Evolutionary conservation across 2,329 filamentous ascomycete genomes (phyloP).

Genomic region (Talaromyces sp.): DNA sequence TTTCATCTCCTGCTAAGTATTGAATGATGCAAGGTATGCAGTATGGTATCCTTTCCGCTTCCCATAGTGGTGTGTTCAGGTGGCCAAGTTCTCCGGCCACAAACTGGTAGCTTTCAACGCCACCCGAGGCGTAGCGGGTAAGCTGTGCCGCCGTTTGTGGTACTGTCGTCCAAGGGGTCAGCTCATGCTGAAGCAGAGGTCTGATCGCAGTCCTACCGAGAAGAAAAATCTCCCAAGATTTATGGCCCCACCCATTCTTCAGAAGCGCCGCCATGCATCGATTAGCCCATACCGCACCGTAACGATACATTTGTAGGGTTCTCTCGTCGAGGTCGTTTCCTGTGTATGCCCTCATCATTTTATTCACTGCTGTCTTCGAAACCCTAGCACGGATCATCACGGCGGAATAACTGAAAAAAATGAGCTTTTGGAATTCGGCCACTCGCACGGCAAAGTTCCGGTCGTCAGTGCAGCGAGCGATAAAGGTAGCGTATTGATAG

Average conservation of each 20-base stretch:
- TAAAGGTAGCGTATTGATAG: not conserved
- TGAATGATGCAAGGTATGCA: no score
- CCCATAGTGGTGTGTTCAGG: no score
- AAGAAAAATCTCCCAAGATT: not conserved
- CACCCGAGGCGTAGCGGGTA: not conserved
- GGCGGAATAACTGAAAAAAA: not conserved
- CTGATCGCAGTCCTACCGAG: not conserved
- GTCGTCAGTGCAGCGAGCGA: not conserved
- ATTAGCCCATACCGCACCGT: not conserved
- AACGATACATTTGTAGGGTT: not conserved
- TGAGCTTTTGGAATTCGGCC: not conserved
- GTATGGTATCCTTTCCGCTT: no score
- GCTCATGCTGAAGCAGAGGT: not conserved
- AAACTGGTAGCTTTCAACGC: not conserved
- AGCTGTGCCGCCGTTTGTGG: not conserved
- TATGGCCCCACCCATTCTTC: conserved; percentile 1
- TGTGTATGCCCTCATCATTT: not conserved
- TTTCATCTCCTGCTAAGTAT: no score
- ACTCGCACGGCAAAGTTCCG: not conserved
- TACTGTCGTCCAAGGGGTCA: not conserved
- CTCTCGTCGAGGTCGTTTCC: not conserved
- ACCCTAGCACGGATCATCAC: not conserved
- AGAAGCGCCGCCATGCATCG: not conserved
- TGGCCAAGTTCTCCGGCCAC: no score
- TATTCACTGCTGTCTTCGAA: not conserved